Evolutionary conservation across 176 grass and related monocot species (phyloP).

Genomic region (Eragrostis nindensis): DNA sequence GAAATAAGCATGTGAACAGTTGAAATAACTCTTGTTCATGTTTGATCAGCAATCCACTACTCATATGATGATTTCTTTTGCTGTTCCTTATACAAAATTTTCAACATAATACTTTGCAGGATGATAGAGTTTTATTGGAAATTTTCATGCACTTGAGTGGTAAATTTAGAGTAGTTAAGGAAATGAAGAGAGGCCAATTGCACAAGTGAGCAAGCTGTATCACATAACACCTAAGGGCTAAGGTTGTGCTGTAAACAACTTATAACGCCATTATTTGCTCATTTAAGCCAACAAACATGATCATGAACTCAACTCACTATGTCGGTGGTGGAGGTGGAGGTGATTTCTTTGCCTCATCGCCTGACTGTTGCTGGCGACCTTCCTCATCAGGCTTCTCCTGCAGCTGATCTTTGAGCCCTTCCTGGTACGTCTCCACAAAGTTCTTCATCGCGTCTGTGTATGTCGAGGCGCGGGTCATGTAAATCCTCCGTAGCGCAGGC

Average conservation of each 20-base stretch:
- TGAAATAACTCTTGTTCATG: no score
- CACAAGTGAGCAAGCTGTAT: not conserved
- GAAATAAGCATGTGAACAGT: no score
- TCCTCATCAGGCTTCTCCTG: conserved; percentile 28
- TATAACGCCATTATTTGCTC: not conserved
- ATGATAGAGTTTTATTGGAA: no score
- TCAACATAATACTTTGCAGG: no score
- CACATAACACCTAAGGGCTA: not conserved
- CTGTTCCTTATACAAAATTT: no score
- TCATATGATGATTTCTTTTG: no score
- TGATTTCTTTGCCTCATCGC: not conserved
- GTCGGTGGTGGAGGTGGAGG: not conserved
- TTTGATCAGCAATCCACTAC: no score
- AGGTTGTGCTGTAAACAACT: no score
- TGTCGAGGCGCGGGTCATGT: conserved; percentile 40
- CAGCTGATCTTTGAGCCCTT: conserved; percentile 47
- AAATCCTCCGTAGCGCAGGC: conserved; percentile 20
- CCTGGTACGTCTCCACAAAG: conserved; percentile 47
- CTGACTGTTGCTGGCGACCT: not conserved
- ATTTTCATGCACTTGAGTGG: no score
- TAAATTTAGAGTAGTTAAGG: no score
- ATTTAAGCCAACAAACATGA: not conserved
- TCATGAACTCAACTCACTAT: not conserved
- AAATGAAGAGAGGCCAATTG: not conserved
- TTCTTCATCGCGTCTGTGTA: conserved; percentile 45